These are phyloP conservation scores for Pythium rishiriense DNA, from an alignment of 352 stramenopile genomes.

Conservation along the genomic window DNA sequence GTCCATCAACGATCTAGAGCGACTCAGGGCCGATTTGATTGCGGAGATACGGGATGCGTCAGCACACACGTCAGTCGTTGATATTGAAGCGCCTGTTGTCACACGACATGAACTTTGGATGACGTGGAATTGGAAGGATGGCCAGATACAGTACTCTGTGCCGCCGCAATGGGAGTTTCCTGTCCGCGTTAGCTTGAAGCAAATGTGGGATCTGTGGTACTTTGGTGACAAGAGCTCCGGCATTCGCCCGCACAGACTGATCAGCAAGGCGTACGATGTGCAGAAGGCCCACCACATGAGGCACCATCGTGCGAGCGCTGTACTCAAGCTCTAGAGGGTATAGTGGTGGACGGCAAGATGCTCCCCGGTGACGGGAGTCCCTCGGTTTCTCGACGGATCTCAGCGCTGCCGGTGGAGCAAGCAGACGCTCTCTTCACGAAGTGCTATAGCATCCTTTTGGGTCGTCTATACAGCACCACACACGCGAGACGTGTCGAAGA, in stretches of 20 bases:
- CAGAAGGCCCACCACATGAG: background rate
- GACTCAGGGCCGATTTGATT: background rate
- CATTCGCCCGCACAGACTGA: constrained; percentile 7
- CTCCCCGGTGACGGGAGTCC: background rate
- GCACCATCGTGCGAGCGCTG: background rate
- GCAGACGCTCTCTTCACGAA: background rate
- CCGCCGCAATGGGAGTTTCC: constrained; percentile 9
- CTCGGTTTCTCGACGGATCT: background rate
- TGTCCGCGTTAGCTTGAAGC: background rate
- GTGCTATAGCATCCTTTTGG: background rate
- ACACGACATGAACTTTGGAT: background rate
- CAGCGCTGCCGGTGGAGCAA: background rate
- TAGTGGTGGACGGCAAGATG: background rate
- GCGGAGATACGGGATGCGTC: background rate
- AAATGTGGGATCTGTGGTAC: constrained; percentile 17
- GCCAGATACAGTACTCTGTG: background rate
- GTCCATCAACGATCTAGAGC: background rate
- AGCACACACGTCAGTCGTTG: background rate
- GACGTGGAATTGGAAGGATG: constrained; percentile 6
- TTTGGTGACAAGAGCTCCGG: constrained; percentile 6
- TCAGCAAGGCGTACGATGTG: background rate
- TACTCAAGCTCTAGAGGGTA: background rate
- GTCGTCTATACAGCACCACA: background rate
- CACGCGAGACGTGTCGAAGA: background rate
- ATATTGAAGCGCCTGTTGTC: background rate